Evolutionary conservation across 169 alveolate genomes (phyloP).

Genomic region (Plasmodium coatneyi): DNA sequence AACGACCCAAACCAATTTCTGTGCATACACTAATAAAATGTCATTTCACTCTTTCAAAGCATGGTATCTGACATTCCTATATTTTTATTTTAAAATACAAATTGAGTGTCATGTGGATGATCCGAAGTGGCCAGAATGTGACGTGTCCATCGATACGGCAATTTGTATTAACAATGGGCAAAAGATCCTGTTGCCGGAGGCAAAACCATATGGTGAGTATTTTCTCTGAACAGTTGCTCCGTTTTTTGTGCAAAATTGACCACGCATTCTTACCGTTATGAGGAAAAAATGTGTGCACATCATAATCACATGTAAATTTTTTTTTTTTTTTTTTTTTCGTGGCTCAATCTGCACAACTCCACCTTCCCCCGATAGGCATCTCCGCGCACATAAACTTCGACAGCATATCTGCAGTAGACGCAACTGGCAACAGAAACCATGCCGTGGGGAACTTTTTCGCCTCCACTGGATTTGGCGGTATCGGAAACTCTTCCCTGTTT

Average conservation of each 20-base stretch:
- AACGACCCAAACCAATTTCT: not conserved
- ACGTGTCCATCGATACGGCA: conserved; percentile 82
- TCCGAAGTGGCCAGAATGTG: conserved; percentile 77
- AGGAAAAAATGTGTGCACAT: not conserved
- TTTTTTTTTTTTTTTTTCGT: not conserved
- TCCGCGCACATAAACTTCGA: conserved; percentile 86
- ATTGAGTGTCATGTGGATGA: conserved; percentile 33
- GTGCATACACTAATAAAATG: conserved; percentile 30
- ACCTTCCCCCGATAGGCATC: conserved; percentile 77
- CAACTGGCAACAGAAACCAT: conserved; percentile 89
- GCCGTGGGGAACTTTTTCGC: conserved; percentile 88
- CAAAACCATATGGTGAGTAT: conserved; percentile 79
- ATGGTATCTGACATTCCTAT: conserved; percentile 31
- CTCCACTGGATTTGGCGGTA: conserved; percentile 91
- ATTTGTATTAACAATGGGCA: conserved; percentile 82
- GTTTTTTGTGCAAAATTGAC: not conserved
- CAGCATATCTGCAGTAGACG: conserved; percentile 85
- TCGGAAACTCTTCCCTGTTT: conserved; percentile 88
- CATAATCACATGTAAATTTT: not conserved
- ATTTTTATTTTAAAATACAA: conserved; percentile 13
- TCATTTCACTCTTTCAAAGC: conserved; percentile 21
- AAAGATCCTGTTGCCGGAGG: conserved; percentile 80
- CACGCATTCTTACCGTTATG: not conserved
- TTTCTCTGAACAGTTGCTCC: not conserved
- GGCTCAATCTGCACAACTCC: not conserved